Evolutionary conservation across 352 stramenopile species (phyloP), one percentile per base, ranked within the genome.

Genomic region (Peronosclerospora sorghi): DNA sequence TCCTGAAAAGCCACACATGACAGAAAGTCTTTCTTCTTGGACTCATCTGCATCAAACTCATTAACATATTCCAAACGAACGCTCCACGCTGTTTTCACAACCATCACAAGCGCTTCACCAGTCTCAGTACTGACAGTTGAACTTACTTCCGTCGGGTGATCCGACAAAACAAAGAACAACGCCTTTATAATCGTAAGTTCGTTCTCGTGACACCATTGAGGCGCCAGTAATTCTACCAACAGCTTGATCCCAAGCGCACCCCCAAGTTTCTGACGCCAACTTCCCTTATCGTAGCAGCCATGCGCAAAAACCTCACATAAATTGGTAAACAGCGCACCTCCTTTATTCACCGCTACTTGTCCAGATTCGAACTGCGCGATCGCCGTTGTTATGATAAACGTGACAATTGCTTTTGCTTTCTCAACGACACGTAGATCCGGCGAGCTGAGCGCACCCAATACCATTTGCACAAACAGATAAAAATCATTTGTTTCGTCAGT

Each of bases 171-270:
- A 42, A 93, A 95, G 38, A 95, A 86, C 26, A 95, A 48, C 3
- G 76, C 72, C 28, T 89, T 88, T 13, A 86, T 56, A 37, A 95
- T 88, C 18, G 62, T 78, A 3, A 93, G 57, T 41, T 94, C 74
- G 44, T 94, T 93, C 57, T 92, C 79, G 37, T 87, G 81, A 41
- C 73, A 86, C 73, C 83, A 95, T 20, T 83, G 66, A 28, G 72
- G 51, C 18, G 65, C 71, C 18, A 95, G 49, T 8, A 55, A 28
- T 21, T 87, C 63, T 18, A 91, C 69, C 9, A 95, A 65, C 29
- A 81, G 52, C 17, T 66, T 51, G 9, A 95, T 51, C 4, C 79
- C 82, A 23, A 73, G 63, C n/a, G 73, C 71, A 41, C 78, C 79
- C 4, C 81, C 82, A 7, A 92, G 58, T 44, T 94, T 95, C 30